Evolutionary conservation across 225 moss, liverwort and hornwort genomes (phyloP).

Genomic region (Climacium dendroides): DNA sequence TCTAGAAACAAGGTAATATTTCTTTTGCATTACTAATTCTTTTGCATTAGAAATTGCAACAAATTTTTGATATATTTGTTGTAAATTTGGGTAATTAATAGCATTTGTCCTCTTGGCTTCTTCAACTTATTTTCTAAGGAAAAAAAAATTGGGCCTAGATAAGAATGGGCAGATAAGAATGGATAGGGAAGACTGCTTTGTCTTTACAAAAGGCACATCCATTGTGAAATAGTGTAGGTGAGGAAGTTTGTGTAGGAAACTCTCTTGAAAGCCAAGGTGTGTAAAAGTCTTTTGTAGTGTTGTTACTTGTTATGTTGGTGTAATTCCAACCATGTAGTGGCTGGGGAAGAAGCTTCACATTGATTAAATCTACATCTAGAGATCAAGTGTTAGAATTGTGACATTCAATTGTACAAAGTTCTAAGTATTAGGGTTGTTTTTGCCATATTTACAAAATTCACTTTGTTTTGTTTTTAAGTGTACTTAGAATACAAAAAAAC

Average conservation of each 20-base stretch:
- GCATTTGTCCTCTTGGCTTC: no score
- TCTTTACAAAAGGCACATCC: not conserved
- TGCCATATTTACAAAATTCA: no score
- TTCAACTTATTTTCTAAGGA: no score
- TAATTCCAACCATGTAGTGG: not conserved
- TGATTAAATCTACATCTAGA: not conserved
- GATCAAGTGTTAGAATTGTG: not conserved
- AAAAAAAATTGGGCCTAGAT: no score
- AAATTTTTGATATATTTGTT: not conserved
- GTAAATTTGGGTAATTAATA: no score
- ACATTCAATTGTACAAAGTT: no score
- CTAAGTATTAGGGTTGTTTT: not conserved
- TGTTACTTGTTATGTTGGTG: not conserved
- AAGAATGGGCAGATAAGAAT: not conserved
- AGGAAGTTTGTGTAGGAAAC: not conserved
- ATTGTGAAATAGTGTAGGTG: not conserved
- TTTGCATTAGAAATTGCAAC: not conserved
- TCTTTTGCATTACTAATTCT: not conserved
- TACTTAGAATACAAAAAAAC: not conserved
- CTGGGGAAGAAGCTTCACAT: not conserved
- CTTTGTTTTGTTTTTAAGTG: not conserved
- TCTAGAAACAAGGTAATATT: not conserved
- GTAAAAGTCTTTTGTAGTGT: not conserved
- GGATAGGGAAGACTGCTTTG: not conserved
- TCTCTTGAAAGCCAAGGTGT: not conserved